Conservation (phyloP, 2,329 filamentous ascomycete species). For the Pseudogymnoascus sp. region DNA sequence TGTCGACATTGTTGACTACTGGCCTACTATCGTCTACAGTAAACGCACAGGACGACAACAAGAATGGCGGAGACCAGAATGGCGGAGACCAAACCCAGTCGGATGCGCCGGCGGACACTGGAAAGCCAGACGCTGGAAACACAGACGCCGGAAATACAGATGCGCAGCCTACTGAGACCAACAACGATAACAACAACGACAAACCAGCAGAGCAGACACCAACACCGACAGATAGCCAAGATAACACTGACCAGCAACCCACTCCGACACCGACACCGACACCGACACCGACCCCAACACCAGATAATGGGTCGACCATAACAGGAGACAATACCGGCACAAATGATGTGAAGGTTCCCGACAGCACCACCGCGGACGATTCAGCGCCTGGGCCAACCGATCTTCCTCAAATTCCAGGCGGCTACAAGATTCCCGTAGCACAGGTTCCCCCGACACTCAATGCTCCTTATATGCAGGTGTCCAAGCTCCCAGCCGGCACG, state of each 20-base stretch:
- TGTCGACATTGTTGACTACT: constrained; percentile 3
- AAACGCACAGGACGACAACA: neutral
- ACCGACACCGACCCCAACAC: constrained; percentile 1
- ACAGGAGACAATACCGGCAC: constrained; percentile 14
- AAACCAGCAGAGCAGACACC: constrained; percentile 13
- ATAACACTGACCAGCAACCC: neutral
- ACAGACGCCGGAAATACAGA: constrained; percentile 17
- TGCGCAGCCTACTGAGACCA: constrained; percentile 17
- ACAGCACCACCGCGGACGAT: constrained; percentile 16
- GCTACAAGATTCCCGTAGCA: constrained; percentile 60
- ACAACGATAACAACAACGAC: constrained; percentile 9
- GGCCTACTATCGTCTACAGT: neutral
- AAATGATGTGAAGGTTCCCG: constrained; percentile 6
- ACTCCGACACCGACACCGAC: neutral
- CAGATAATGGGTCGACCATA: constrained; percentile 14
- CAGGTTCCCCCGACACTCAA: constrained; percentile 73
- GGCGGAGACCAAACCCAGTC: neutral
- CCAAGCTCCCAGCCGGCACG: constrained; percentile 78
- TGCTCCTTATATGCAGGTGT: constrained; percentile 88
- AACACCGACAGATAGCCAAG: constrained; percentile 19
- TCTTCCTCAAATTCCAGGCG: constrained; percentile 48
- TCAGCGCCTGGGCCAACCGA: constrained; percentile 15
- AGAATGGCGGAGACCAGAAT: neutral
- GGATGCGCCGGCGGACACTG: neutral
- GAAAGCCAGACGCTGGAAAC: neutral